A percentile compares a stretch with the other conserved stretches of the same genome.
These are phyloP conservation scores for Musa troglodytarum DNA, from an alignment of 176 grass and related monocot species.

Conservation along the genomic window DNA sequence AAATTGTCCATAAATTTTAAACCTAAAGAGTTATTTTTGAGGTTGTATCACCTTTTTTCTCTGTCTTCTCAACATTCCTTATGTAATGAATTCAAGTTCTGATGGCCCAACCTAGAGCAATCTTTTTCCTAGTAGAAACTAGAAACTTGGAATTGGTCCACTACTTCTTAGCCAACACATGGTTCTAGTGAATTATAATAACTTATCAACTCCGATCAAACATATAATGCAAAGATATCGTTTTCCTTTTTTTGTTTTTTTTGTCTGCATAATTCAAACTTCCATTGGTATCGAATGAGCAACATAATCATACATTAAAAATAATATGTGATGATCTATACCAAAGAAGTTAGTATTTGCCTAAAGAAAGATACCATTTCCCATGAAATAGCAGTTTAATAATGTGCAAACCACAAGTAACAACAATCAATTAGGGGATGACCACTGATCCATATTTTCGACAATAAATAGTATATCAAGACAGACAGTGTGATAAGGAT, in stretches of 20 bases:
- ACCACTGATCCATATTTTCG: background rate
- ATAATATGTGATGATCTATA: too few species aligned
- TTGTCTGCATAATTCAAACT: background rate
- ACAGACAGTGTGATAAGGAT: background rate
- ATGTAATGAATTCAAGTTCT: too few species aligned
- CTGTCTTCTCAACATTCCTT: background rate
- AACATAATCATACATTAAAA: background rate
- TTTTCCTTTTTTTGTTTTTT: too few species aligned
- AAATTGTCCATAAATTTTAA: too few species aligned
- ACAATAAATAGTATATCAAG: background rate
- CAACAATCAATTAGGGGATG: background rate
- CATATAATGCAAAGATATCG: background rate
- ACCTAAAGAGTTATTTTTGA: too few species aligned
- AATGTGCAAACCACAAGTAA: background rate
- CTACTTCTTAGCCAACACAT: background rate
- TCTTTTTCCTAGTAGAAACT: too few species aligned
- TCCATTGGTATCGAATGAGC: background rate
- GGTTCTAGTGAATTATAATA: background rate
- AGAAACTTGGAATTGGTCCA: too few species aligned
- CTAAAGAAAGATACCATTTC: too few species aligned
- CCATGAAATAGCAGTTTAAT: background rate
- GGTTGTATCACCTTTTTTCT: background rate
- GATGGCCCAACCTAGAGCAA: too few species aligned
- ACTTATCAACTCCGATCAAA: background rate
- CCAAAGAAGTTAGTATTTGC: too few species aligned